Evolutionary conservation across 345 rosid species (phyloP), one percentile per base, ranked within the genome.

Genomic region (Rhodamnia rubescens): DNA sequence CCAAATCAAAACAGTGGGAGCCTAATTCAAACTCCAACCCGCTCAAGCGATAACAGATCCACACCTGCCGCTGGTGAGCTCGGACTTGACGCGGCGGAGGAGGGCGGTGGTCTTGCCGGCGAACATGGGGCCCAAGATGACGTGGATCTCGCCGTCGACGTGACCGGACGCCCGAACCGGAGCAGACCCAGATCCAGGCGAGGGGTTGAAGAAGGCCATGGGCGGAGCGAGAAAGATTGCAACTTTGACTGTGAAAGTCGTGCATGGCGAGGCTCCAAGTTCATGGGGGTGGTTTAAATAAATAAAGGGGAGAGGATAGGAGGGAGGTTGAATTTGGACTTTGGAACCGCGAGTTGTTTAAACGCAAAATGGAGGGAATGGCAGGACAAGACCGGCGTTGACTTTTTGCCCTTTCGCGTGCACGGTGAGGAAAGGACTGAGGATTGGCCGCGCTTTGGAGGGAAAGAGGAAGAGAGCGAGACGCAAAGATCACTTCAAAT

Each of bases 71-170:
- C 61, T 83, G 88, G 81, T 87, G 90, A 87, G 86, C 85, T 93
- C 98, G 4, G 93, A 92, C 51, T 87, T 91, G 91, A 95, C 90
- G n/a, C 94, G 98, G 83, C 96, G 98, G 88, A 97, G 98, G 49
- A 97, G 98, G 12, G 97, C 93, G 2, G 98, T 97, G 84, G 98
- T 94, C 85, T 97, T 97, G 64, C 99, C 98, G 20, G 98, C 95
- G 47, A 97, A 97, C 98, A 97, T 95, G 78, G 98, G 98, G 9
- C 98, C 98, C 26, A 89, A 87, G 85, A 97, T 94, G 83, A 97
- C 96, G 85, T 97, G 99, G 54, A 97, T 82, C 85, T 95, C 93
- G 26, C 98, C 98, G n/a, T 89, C 84, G 21, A 85, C 87, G 2
- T 83, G 53, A 21, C 16, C 86, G 27, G n/a, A 50, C n/a, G 83